Conservation (phyloP, 2,329 filamentous ascomycete species). For the Thielaviopsis punctulata region DNA sequence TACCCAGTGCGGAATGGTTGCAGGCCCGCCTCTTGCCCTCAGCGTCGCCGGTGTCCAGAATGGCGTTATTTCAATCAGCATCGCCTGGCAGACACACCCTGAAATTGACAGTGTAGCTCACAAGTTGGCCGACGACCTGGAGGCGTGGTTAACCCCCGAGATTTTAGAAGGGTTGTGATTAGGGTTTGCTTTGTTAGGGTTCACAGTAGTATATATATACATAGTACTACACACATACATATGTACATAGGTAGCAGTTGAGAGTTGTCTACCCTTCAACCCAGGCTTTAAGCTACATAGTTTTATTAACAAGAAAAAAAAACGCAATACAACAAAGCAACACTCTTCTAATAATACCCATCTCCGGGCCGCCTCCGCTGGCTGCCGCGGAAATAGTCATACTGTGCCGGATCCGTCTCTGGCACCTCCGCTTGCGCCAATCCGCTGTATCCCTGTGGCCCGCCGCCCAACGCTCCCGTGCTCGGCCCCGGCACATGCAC, state of each 20-base stretch:
- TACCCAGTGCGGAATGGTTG: conserved; percentile 29
- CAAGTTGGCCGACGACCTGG: background rate
- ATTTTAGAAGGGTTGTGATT: background rate
- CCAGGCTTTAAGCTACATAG: no score
- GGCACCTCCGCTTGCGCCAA: conserved; percentile 36
- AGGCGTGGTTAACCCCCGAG: background rate
- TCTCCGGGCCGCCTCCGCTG: conserved; percentile 21
- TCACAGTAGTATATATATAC: no score
- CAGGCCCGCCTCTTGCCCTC: conserved; percentile 26
- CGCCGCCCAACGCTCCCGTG: conserved; percentile 36
- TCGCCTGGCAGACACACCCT: conserved; percentile 27
- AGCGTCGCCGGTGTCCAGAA: conserved; percentile 30
- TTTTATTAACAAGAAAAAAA: conserved; percentile 12
- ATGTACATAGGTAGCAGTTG: no score
- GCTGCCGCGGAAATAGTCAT: conserved; percentile 38
- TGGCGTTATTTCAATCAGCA: conserved; percentile 23
- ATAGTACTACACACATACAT: conserved; percentile 12
- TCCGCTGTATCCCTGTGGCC: conserved; percentile 41
- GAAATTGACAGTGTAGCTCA: background rate
- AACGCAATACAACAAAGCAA: background rate
- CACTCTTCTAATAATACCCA: conserved; percentile 22
- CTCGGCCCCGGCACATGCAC: conserved; percentile 23
- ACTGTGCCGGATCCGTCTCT: conserved; percentile 33
- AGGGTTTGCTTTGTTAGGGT: no score
- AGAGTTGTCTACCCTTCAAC: no score